Conservation (phyloP, 2,329 filamentous ascomycete species). For the Fusarium newnesense region DNA sequence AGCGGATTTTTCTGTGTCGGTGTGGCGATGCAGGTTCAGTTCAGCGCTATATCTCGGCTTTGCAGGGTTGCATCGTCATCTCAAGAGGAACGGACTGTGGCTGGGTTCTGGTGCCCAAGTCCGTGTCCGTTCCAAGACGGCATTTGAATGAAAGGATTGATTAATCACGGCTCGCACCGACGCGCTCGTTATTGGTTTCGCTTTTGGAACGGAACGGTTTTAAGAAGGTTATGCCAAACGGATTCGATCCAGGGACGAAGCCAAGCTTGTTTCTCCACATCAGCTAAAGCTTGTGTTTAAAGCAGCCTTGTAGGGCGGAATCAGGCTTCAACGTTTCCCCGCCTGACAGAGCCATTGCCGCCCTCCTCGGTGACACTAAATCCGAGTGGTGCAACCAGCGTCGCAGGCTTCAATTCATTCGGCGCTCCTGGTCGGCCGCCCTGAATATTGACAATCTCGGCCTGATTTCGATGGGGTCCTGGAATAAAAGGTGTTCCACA, state of each 20-base stretch:
- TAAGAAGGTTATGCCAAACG: neutral
- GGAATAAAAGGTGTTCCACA: neutral
- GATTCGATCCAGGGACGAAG: conserved; percentile 1
- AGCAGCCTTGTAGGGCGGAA: conserved; percentile 22
- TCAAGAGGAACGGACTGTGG: neutral
- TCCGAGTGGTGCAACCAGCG: neutral
- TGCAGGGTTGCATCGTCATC: conserved; percentile 3
- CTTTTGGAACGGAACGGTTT: neutral
- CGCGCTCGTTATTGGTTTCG: neutral
- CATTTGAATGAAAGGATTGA: neutral
- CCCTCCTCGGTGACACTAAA: neutral
- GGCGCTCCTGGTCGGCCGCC: neutral
- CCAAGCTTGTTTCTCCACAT: conserved; percentile 3
- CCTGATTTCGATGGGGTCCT: neutral
- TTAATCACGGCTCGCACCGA: neutral
- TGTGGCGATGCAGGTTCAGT: conserved; percentile 6
- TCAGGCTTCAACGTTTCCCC: neutral
- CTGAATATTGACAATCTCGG: neutral
- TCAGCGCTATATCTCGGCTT: neutral
- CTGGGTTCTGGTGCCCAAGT: conserved; percentile 6
- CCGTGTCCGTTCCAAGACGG: conserved; percentile 21
- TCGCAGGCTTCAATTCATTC: neutral
- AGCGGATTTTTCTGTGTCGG: neutral
- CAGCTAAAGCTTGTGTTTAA: conserved; percentile 3
- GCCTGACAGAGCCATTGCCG: neutral